Conservation (phyloP, 345 rosid genomes). For the Turnera subulata region DNA sequence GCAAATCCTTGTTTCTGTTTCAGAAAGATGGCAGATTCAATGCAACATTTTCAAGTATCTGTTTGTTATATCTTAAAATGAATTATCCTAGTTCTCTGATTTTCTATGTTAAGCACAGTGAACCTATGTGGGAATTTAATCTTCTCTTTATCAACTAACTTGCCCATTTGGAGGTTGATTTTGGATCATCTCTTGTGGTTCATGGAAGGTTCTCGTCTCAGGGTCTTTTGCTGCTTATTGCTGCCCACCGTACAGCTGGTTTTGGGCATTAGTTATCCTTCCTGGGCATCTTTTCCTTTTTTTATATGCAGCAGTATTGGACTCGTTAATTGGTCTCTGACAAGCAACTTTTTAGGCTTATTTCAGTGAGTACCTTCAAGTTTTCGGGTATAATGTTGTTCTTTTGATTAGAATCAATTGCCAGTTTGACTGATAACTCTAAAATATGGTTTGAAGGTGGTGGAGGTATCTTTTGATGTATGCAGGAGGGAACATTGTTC, state of each 20-base stretch:
- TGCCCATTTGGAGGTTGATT: slow-evolving; percentile 1
- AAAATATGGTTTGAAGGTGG: slow-evolving; percentile 37
- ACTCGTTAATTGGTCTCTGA: slow-evolving; percentile 51
- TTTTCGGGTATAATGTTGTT: background rate
- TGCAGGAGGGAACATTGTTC: slow-evolving; percentile 44
- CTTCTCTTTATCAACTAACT: background rate
- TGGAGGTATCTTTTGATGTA: slow-evolving; percentile 45
- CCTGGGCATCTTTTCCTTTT: slow-evolving; percentile 58
- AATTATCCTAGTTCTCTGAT: too few relatives aligned
- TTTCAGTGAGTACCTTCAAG: slow-evolving; percentile 34
- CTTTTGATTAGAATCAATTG: slow-evolving; percentile 5
- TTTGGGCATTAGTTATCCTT: slow-evolving; percentile 51
- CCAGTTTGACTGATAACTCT: slow-evolving; percentile 10
- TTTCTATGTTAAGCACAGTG: too few relatives aligned
- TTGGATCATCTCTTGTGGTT: slow-evolving; percentile 19
- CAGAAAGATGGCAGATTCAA: background rate
- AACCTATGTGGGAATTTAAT: too few relatives aligned
- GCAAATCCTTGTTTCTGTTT: background rate
- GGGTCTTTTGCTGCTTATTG: slow-evolving; percentile 42
- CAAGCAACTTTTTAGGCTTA: slow-evolving; percentile 50
- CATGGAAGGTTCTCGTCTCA: slow-evolving; percentile 46
- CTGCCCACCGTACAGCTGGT: slow-evolving; percentile 43
- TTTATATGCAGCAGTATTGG: slow-evolving; percentile 49
- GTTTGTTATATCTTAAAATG: too few relatives aligned
- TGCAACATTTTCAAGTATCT: background rate